phyloP scores from a whole-genome alignment of 2,329 filamentous ascomycete genomes.

The Aspergillus intermedius region DNA sequence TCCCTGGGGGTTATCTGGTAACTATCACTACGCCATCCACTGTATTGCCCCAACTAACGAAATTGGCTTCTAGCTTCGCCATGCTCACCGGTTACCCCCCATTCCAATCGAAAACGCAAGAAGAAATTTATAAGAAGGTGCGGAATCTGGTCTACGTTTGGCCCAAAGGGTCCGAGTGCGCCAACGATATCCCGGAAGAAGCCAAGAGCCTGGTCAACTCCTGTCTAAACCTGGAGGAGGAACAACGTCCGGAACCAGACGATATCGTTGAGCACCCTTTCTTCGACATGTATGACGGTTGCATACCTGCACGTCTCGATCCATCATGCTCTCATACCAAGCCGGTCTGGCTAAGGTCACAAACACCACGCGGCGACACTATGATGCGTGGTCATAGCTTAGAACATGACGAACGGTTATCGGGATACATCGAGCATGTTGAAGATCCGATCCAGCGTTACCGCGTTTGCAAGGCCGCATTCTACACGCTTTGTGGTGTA shows the following conservation, averaged over 20 bases:
- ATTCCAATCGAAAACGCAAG: conserved; percentile 69
- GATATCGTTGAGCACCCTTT: conserved; percentile 46
- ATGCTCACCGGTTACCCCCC: conserved; percentile 95
- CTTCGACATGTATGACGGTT: conserved; percentile 45
- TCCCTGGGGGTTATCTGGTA: conserved; percentile 94
- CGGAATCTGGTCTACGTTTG: conserved; percentile 43
- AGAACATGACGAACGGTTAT: conserved; percentile 35
- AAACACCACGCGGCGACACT: conserved; percentile 42
- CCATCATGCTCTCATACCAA: conserved; percentile 32
- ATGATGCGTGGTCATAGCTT: conserved; percentile 40
- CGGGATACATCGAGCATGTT: conserved; percentile 29
- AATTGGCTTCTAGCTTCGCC: conserved; percentile 60
- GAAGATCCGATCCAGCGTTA: conserved; percentile 33
- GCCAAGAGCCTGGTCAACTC: conserved; percentile 43
- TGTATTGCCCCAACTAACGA: conserved; percentile 10
- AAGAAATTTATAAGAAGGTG: conserved; percentile 47
- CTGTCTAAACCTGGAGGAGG: conserved; percentile 43
- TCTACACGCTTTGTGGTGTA: conserved; percentile 42
- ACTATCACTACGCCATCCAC: conserved; percentile 9
- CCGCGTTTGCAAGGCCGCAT: conserved; percentile 33
- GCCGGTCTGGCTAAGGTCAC: conserved; percentile 38
- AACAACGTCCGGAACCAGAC: conserved; percentile 44
- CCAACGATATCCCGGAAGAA: conserved; percentile 44
- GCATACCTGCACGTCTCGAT: conserved; percentile 40
- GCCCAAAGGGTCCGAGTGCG: conserved; percentile 39